Conservation (phyloP, 2,329 filamentous ascomycete species). For the Epichloe glyceriae region DNA sequence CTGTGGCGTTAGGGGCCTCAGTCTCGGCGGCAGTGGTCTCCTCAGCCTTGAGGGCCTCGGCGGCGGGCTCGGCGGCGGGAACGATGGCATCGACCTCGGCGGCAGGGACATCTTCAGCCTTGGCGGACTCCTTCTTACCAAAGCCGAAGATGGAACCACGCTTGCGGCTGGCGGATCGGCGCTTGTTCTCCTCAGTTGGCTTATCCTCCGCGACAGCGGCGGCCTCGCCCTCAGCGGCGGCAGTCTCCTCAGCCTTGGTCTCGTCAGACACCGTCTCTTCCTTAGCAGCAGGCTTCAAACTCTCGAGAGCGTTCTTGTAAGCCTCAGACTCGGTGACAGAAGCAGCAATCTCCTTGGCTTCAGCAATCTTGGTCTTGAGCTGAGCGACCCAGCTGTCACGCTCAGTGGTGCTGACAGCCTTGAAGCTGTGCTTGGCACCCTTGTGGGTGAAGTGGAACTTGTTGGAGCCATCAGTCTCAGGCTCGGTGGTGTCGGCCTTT, state of each 20-base stretch:
- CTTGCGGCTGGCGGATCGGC: slow-evolving; percentile 52
- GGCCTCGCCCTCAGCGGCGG: slow-evolving; percentile 16
- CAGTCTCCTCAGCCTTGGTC: slow-evolving; percentile 17
- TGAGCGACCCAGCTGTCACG: slow-evolving; percentile 87
- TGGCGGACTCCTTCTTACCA: slow-evolving; percentile 36
- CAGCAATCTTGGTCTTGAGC: slow-evolving; percentile 67
- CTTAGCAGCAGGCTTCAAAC: slow-evolving; percentile 34
- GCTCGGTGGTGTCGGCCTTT: slow-evolving; percentile 51
- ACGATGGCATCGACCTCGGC: slow-evolving; percentile 19
- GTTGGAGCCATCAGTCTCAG: slow-evolving; percentile 59
- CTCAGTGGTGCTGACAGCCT: slow-evolving; percentile 60
- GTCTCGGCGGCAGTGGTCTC: slow-evolving; percentile 23
- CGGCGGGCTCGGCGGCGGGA: slow-evolving; percentile 22
- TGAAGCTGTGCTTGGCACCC: slow-evolving; percentile 89
- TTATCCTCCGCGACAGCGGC: slow-evolving; percentile 19
- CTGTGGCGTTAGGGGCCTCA: slow-evolving; percentile 15
- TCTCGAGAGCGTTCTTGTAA: slow-evolving; percentile 79
- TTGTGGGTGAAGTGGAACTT: slow-evolving; percentile 80
- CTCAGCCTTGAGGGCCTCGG: slow-evolving; percentile 23
- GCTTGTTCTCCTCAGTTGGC: slow-evolving; percentile 40
- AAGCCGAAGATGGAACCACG: slow-evolving; percentile 52
- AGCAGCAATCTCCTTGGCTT: slow-evolving; percentile 71
- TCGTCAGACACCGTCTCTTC: slow-evolving; percentile 20
- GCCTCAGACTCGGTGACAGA: slow-evolving; percentile 64
- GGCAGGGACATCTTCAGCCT: slow-evolving; percentile 20